Conservation (phyloP, 2,329 filamentous ascomycete species). For the Hypoxylon sp. region DNA sequence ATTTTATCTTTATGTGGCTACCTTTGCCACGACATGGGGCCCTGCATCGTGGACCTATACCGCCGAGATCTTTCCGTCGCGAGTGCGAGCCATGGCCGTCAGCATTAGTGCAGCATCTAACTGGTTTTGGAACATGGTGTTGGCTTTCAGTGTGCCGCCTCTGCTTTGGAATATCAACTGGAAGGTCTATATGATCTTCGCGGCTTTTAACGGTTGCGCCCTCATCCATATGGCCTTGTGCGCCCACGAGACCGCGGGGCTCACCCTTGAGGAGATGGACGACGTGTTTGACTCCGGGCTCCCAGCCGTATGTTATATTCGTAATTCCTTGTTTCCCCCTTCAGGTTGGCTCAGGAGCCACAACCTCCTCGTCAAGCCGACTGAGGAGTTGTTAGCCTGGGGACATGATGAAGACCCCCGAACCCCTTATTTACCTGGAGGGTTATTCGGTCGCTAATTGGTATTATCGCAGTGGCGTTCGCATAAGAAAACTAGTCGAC, state of each 20-base stretch:
- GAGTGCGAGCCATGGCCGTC: constrained; percentile 74
- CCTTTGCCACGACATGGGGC: constrained; percentile 67
- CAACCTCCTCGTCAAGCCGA: neutral
- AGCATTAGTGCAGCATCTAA: constrained; percentile 72
- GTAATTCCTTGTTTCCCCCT: neutral
- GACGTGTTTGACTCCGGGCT: constrained; percentile 75
- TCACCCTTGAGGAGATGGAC: constrained; percentile 83
- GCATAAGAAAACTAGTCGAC: constrained; percentile 58
- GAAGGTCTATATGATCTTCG: constrained; percentile 82
- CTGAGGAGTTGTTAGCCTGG: neutral
- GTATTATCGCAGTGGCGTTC: constrained; percentile 63
- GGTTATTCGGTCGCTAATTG: neutral
- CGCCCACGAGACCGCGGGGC: constrained; percentile 77
- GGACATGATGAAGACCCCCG: neutral
- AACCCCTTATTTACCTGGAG: neutral
- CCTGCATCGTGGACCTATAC: constrained; percentile 67
- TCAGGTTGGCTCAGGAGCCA: neutral
- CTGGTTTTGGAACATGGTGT: constrained; percentile 72
- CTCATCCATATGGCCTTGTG: constrained; percentile 77
- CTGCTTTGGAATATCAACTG: constrained; percentile 70
- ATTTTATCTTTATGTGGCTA: constrained; percentile 80
- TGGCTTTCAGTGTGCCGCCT: constrained; percentile 68
- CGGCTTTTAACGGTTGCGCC: constrained; percentile 76
- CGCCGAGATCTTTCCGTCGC: constrained; percentile 73
- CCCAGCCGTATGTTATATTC: constrained; percentile 57